phyloP scores from a whole-genome alignment of 495 filamentous ascomycete genomes.

The Aspergillus heteromorphus region DNA sequence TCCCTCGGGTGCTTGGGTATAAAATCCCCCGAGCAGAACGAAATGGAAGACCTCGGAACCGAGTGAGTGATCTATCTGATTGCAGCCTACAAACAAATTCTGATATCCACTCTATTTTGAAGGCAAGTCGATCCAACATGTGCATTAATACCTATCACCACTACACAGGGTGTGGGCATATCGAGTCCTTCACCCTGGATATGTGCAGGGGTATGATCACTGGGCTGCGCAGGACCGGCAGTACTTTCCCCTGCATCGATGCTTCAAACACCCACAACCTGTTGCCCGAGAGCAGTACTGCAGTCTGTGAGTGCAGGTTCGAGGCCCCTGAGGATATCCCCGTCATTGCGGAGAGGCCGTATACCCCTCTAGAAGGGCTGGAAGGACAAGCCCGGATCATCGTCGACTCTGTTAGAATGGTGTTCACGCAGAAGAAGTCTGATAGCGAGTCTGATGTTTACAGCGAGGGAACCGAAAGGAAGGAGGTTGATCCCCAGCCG shows the following conservation, averaged over 20 bases:
- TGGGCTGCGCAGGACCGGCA: constrained; percentile 7
- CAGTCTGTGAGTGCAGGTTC: not conserved
- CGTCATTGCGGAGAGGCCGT: not conserved
- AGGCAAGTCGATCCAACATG: constrained; percentile 14
- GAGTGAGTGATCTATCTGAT: not conserved
- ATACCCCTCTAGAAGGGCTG: not conserved
- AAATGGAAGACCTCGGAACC: too few relatives aligned
- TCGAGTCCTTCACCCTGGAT: constrained; percentile 22
- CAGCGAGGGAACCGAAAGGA: too few relatives aligned
- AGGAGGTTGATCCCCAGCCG: too few relatives aligned
- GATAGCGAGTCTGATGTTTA: not conserved
- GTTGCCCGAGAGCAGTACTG: not conserved
- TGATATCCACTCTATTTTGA: not conserved
- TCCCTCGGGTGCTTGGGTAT: too few relatives aligned
- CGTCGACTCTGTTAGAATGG: not conserved
- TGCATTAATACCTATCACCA: constrained; percentile 26
- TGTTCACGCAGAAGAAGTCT: not conserved
- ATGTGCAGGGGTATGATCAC: constrained; percentile 22
- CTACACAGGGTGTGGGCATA: constrained; percentile 26
- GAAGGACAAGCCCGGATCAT: not conserved
- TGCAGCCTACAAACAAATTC: not conserved
- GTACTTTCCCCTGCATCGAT: not conserved
- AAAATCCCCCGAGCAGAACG: too few relatives aligned
- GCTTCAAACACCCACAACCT: not conserved
- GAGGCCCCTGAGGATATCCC: not conserved